A percentile compares a stretch with the other conserved stretches of the same genome.
These are phyloP conservation scores for Fusarium stilboides DNA, from an alignment of 2,329 filamentous ascomycete species.

Conservation along the genomic window DNA sequence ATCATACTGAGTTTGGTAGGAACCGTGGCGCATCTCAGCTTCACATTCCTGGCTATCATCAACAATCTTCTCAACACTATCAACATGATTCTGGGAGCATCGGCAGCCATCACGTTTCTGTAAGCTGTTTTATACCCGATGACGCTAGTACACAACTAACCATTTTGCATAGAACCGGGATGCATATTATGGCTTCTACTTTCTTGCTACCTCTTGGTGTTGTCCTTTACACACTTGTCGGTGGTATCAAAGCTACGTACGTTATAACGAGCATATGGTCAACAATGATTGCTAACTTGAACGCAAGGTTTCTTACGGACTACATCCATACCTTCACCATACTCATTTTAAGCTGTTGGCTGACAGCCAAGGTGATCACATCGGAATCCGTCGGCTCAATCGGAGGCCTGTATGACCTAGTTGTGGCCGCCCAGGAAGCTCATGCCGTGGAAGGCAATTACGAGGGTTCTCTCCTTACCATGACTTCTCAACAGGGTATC, in stretches of 20 bases:
- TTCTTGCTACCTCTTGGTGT: not conserved
- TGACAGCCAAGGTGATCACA: not conserved
- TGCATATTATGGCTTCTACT: slow-evolving; percentile 1
- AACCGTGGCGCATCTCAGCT: not conserved
- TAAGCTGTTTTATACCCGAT: not conserved
- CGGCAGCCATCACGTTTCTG: not conserved
- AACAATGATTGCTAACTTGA: not conserved
- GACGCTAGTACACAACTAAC: not conserved
- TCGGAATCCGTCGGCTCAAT: not conserved
- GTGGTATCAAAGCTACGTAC: slow-evolving; percentile 1
- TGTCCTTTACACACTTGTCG: not conserved
- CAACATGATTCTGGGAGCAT: not conserved
- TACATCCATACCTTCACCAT: not conserved
- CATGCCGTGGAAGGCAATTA: not conserved
- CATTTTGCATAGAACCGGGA: rapidly evolving
- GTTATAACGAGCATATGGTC: not conserved
- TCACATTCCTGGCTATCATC: not conserved
- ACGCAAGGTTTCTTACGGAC: not conserved
- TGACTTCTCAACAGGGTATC: not conserved
- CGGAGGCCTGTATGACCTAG: not conserved
- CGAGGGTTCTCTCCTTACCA: rapidly evolving
- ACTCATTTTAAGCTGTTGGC: not conserved
- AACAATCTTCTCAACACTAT: not conserved
- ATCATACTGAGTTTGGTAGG: not conserved
- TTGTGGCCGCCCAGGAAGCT: not conserved